These are phyloP conservation scores for Ceratocystis smalleyi DNA, from an alignment of 2,329 filamentous ascomycete species.

Conservation along the genomic window DNA sequence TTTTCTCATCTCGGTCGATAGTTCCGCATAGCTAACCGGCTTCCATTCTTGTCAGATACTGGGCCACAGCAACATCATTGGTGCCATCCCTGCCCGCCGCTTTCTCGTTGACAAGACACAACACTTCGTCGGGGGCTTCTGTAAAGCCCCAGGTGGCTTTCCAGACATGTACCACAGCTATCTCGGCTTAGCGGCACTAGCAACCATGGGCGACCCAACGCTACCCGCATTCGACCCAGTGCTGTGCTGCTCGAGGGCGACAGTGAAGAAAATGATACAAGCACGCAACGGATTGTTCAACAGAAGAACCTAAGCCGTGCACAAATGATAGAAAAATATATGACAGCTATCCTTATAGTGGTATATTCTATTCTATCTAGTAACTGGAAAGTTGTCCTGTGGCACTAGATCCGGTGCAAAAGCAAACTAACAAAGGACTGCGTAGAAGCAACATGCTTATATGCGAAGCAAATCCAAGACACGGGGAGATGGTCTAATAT, in stretches of 20 bases:
- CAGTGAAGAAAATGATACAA: constrained; percentile 33
- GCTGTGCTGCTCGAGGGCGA: constrained; percentile 56
- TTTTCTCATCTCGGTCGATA: constrained; percentile 21
- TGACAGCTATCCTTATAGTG: neutral
- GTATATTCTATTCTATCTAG: constrained; percentile 12
- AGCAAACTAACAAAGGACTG: neutral
- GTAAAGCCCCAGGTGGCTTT: constrained; percentile 51
- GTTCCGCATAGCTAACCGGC: constrained; percentile 4
- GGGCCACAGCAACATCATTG: constrained; percentile 40
- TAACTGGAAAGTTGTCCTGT: neutral
- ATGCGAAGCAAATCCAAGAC: neutral
- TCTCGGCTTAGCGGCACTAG: constrained; percentile 67
- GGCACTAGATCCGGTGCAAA: neutral
- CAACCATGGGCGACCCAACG: constrained; percentile 52
- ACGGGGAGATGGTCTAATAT: neutral
- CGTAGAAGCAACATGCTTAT: neutral
- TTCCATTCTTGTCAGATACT: constrained; percentile 34
- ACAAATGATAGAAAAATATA: too few species aligned
- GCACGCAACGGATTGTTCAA: constrained; percentile 25
- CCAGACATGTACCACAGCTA: constrained; percentile 82
- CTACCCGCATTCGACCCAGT: constrained; percentile 58
- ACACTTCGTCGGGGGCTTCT: constrained; percentile 69
- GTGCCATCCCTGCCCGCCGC: constrained; percentile 40
- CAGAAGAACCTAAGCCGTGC: neutral
- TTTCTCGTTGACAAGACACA: constrained; percentile 79